Base-by-base conservation (phyloP, 23 red algal genomes). In the Chondrus crispus region DNA sequence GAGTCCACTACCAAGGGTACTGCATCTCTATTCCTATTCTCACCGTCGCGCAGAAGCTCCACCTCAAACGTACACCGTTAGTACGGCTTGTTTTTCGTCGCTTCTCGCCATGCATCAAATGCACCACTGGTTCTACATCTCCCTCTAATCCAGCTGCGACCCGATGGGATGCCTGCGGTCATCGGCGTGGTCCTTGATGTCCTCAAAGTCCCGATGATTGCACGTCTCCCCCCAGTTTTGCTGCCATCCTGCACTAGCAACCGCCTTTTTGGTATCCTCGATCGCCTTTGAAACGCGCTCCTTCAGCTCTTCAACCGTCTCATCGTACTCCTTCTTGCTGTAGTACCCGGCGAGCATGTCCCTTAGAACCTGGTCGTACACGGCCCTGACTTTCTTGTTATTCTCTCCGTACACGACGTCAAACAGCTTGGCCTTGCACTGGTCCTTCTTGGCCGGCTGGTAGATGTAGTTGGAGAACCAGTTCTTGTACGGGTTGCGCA, bases 391-490 rank as follows among this genome's bases (percentile, higher is more conserved):
- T 55, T 55, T 20, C 50, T 55, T 55, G 50, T 55, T 55, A 32
- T 85, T 47, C 5, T 58, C 41, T 51, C 46, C 82, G 58, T 29
- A 85, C 5, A 85, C 46, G 30, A 47, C 62, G 18, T 85, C 82
- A 12, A 85, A 32, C 57, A 85, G 39, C 82, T 42, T 57, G 20
- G 82, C 68, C 62, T 85, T 85, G 1, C 41, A 6, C 2, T 3
- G 5, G 54, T 85, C 82, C 62, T 85, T 85, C 18, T 58, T 37
- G 20, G 82, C 82, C 13, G 82, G 82, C 19, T 85, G 52, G 60
- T 85, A 85, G 37, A 85, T 39, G 20, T 85, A 85, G 62, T 85
- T 85, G 13, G 82, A 85, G 42, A 85, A 85, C 82, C 82, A 85
- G 3, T 29, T 2, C 4, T 22, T 2, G 62, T 85, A 85, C 82